Conservation (phyloP, 2,329 filamentous ascomycete genomes). For the Stagonosporopsis cucurbitacearum region DNA sequence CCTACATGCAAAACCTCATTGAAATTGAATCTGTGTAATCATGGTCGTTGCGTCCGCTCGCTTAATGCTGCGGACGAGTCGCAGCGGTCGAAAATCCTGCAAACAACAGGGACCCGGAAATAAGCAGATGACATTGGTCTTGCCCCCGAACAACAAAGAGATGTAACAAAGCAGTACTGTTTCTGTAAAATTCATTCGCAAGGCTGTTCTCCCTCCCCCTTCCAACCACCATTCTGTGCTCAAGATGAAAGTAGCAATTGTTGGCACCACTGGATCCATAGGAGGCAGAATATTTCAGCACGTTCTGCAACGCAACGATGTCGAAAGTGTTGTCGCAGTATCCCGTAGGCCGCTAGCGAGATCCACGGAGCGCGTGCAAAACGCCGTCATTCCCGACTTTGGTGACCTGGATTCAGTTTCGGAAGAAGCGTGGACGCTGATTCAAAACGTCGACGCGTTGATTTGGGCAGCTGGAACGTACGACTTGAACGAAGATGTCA, state of each 20-base stretch:
- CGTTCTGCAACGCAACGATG: constrained; percentile 14
- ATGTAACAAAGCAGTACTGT: no score
- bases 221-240: background rate
- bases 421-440: constrained; percentile 6
- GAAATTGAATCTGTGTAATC: no score
- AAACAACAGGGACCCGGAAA: no score
- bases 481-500: constrained; percentile 22
- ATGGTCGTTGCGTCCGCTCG: no score
- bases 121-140: no score
- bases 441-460: constrained; percentile 26
- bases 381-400: background rate
- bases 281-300: constrained; percentile 24
- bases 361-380: background rate
- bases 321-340: constrained; percentile 25
- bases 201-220: no score
- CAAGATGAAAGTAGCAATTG: constrained; percentile 29
- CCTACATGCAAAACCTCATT: no score
- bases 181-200: no score
- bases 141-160: no score
- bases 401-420: background rate
- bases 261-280: constrained; percentile 28
- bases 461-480: constrained; percentile 33
- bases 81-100: no score
- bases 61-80: background rate
- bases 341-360: background rate